Evolutionary conservation across 768 basidiomycete genomes (phyloP), one percentile per base, ranked within the genome.

Genomic region (Chalciporus chontae): DNA sequence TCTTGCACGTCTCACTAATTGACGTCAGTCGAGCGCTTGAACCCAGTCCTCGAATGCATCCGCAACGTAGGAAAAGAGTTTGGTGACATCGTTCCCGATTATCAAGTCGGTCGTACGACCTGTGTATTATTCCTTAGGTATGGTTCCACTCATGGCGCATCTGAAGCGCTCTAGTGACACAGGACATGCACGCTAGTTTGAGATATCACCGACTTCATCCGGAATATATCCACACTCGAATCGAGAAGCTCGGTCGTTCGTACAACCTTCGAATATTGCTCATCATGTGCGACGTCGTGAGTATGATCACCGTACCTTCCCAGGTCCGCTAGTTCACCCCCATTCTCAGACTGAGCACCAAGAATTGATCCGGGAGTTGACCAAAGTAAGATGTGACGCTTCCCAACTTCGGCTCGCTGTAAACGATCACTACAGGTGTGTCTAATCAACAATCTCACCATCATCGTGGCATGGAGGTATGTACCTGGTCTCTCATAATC

Each of bases 121-220:
- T 89, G 94, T 17, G 87, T 94, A 9, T 70, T 99, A 19, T 99
- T 87, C 65, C 78, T 99, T 47, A 95, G 93, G 96, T 88, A 37
- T 49, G 58, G 18, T 0, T n/a, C 32, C 32, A 23, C 40, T 19
- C 23, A 5, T 17, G 10, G 40, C 13, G 27, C n/a, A 14, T 41
- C 3, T 7, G 14, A 15, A 23, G 7, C 18, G 34, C 36, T 45
- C 48, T 54, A 8, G 54, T 6, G 3, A 50, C 13, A 31, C 8
- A 11, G 2, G 13, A 15, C 18, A 8, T 27, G 7, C 26, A 26
- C 8, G 17, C 2, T 52, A 97, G 96, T 64, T 67, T 98, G 56
- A 88, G 84, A 61, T 98, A 98, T 58, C 94, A 98, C 61, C 87
- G 94, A 44, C 79, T 99, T 13, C 96, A 98, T 67, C 96, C 96